Evolutionary conservation across 129 eudicot genomes (phyloP).

Genomic region (Flaveria linearis): DNA sequence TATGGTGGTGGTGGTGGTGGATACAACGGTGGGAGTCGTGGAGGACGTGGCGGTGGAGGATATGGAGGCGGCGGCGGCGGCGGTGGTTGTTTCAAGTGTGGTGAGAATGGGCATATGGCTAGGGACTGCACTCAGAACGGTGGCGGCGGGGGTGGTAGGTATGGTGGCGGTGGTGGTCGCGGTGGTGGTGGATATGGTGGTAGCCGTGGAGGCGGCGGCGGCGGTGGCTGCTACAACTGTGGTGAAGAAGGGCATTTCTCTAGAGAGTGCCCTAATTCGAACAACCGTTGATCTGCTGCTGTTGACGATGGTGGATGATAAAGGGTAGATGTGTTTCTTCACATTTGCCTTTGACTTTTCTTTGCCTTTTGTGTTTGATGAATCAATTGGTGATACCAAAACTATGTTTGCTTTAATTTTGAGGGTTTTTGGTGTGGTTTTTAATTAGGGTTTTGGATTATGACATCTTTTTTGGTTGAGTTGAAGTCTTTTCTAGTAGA

Average conservation of each 20-base stretch:
- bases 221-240: conserved; percentile 47
- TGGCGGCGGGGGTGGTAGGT: neutral
- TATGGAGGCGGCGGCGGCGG: conserved; percentile 29
- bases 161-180: conserved; percentile 33
- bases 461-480: neutral
- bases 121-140: conserved; percentile 6
- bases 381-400: neutral
- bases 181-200: conserved; percentile 44
- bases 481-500: too few species aligned
- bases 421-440: neutral
- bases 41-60: conserved; percentile 34
- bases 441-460: neutral
- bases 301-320: conserved; percentile 12
- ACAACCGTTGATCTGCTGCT: conserved; percentile 35
- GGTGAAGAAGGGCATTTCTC: conserved; percentile 62
- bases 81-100: conserved; percentile 26
- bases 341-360: neutral
- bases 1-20: conserved; percentile 39
- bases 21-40: conserved; percentile 37
- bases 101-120: conserved; percentile 33
- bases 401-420: neutral
- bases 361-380: conserved; percentile 7
- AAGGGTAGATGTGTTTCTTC: conserved; percentile 14
- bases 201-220: conserved; percentile 47
- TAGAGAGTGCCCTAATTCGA: conserved; percentile 52